A percentile compares a stretch with the other conserved stretches of the same genome.
phyloP scores from a whole-genome alignment of 2,329 filamentous ascomycete genomes.

The Lithohypha guttulata region DNA sequence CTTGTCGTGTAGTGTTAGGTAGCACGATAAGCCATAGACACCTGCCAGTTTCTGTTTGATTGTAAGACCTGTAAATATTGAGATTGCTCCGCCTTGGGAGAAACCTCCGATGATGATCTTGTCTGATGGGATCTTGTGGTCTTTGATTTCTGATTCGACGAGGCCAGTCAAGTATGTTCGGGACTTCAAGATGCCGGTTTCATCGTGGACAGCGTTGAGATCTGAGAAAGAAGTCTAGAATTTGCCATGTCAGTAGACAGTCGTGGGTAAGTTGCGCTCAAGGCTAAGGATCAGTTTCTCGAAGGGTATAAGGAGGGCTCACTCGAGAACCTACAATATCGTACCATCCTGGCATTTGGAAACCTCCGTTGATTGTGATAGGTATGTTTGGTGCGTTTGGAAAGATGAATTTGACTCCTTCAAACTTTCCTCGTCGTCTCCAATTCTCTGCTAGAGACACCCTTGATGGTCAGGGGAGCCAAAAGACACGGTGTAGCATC shows the following conservation, averaged over 20 bases:
- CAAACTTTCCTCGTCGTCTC: conserved; percentile 66
- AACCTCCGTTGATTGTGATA: conserved; percentile 50
- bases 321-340: conserved; percentile 37
- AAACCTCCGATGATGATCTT: conserved; percentile 66
- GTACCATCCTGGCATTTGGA: conserved; percentile 30
- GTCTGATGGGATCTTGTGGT: conserved; percentile 62
- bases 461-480: conserved; percentile 31
- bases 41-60: conserved; percentile 66
- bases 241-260: neutral
- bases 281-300: no score
- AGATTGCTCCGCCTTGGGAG: conserved; percentile 74
- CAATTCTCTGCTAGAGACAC: conserved; percentile 76
- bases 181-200: conserved; percentile 61
- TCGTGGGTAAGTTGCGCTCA: no score
- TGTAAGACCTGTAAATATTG: conserved; percentile 69
- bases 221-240: conserved; percentile 33
- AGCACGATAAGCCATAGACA: conserved; percentile 75
- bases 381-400: conserved; percentile 81
- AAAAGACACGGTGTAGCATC: neutral
- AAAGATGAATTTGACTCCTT: conserved; percentile 88
- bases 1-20: conserved; percentile 60
- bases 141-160: conserved; percentile 67
- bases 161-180: conserved; percentile 67
- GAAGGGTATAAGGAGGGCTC: conserved; percentile 26
- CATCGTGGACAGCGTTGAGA: conserved; percentile 36